Evolutionary conservation across 2,329 filamentous ascomycete genomes (phyloP).

Genomic region (Leptodontidium sp.): DNA sequence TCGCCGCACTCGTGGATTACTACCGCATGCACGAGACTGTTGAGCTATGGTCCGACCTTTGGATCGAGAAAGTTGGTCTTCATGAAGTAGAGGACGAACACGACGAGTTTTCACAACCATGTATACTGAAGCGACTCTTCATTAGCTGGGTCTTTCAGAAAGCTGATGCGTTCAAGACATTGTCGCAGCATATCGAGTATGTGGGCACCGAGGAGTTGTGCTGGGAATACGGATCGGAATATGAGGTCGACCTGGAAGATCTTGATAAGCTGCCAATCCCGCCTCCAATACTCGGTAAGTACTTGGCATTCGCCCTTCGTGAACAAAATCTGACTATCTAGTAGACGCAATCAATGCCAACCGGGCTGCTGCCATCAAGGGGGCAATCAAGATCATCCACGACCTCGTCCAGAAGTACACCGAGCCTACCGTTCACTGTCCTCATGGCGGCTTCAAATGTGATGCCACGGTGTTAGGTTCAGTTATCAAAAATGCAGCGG

Average conservation of each 20-base stretch:
- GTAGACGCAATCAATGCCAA: not conserved
- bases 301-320: not conserved
- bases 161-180: not conserved
- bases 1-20: constrained; percentile 24
- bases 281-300: not conserved
- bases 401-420: not conserved
- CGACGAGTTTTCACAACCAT: not conserved
- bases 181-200: not conserved
- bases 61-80: not conserved
- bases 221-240: not conserved
- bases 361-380: not conserved
- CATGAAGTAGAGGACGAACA: not conserved
- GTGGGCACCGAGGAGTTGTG: not conserved
- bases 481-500: not conserved
- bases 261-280: not conserved
- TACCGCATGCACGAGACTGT: constrained; percentile 26
- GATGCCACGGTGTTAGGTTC: not conserved
- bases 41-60: constrained; percentile 10
- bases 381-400: not conserved
- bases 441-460: not conserved
- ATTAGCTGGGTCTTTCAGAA: not conserved
- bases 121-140: not conserved
- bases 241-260: not conserved
- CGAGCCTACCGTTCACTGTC: not conserved
- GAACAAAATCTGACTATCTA: not conserved